These are phyloP conservation scores for Tetrapisispora fleetii DNA, from an alignment of 805 yeast genomes.

Conservation along the genomic window DNA sequence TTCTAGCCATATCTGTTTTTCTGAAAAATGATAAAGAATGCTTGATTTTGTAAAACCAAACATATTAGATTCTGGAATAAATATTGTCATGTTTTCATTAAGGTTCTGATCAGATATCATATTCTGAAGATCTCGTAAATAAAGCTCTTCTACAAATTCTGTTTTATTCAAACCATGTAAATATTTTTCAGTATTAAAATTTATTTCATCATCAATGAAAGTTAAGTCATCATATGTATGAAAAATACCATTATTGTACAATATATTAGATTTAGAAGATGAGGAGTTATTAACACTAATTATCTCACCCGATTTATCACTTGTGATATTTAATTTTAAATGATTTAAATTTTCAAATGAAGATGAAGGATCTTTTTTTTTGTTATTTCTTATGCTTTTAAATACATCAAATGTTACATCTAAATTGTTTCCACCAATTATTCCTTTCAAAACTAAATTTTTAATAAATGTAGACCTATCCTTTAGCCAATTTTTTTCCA, in stretches of 20 bases:
- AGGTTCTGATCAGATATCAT: slow-evolving; percentile 43
- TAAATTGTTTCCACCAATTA: slow-evolving; percentile 34
- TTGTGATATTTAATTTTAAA: slow-evolving; percentile 12
- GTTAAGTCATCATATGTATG: slow-evolving; percentile 36
- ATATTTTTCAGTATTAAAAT: slow-evolving; percentile 47
- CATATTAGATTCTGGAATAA: slow-evolving; percentile 38
- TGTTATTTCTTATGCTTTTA: background rate
- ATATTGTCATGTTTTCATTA: slow-evolving; percentile 46
- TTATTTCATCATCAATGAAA: slow-evolving; percentile 19
- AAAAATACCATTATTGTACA: slow-evolving; percentile 40
- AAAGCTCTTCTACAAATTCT: slow-evolving; percentile 58
- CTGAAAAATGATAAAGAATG: slow-evolving; percentile 54
- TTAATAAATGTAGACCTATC: slow-evolving; percentile 14
- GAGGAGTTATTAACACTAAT: slow-evolving; percentile 30
- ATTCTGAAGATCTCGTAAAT: slow-evolving; percentile 45
- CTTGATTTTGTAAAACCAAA: slow-evolving; percentile 28
- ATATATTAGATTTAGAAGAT: slow-evolving; percentile 32
- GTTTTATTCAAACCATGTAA: slow-evolving; percentile 50
- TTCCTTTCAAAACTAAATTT: slow-evolving; percentile 33
- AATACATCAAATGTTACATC: background rate
- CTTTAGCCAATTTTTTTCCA: slow-evolving; percentile 12
- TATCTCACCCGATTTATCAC: slow-evolving; percentile 27
- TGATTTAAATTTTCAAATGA: slow-evolving; percentile 21
- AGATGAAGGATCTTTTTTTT: background rate
- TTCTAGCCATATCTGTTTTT: slow-evolving; percentile 13